Base-by-base conservation (phyloP, 2,329 filamentous ascomycete genomes). In the Arachnopeziza araneosa region DNA sequence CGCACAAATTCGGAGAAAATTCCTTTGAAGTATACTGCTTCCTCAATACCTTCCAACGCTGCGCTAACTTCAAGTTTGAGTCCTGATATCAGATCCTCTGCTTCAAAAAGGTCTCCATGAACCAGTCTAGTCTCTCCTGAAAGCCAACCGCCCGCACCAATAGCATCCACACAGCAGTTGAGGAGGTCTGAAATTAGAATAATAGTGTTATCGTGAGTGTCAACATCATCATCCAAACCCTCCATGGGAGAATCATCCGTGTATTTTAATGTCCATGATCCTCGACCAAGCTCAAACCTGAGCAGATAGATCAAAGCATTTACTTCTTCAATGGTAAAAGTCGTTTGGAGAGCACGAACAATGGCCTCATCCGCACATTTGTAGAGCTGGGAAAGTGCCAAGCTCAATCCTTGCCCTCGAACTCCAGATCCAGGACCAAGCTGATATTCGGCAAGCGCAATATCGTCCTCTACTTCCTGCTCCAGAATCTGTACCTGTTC, bases 191-290 rank as follows among this genome's bases (percentile, higher is more conserved):
- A 84, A 63, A 93, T 87, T 50, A 90, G 82, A 19, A 83, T 79
- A 65, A 93, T 87, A 56, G 86, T 84, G 55, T 84, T 83, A 67
- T 91, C 86, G 22, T 87, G 83, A 0, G 85, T 83, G 2, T 78
- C 76, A 17, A 77, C 71, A 12, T 74, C 72, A 8, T 80, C 78
- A n/a, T 76, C 74, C 24, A 77, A 73, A 17, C 73, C 68, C 49
- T 82, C 79, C 30, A 79, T 75, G 56, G 77, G 73, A 19, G 81
- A 80, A 12, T 76, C 74, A 67, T 89, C 87, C 48, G 89, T 75
- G 72, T 92, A 91, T 23, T 83, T 80, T 21, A 85, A 83, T 0
- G 88, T 91, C 90, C 90, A 93, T 32, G 87, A 86, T 60, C 89
- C 89, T 64, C 86, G 84, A 56, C 86, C 83, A 52, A 93, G 79